Percentiles rank a stretch among this genome's conserved stretches.
phyloP scores from a whole-genome alignment of 2,329 filamentous ascomycete species.

The Diplodia seriata region DNA sequence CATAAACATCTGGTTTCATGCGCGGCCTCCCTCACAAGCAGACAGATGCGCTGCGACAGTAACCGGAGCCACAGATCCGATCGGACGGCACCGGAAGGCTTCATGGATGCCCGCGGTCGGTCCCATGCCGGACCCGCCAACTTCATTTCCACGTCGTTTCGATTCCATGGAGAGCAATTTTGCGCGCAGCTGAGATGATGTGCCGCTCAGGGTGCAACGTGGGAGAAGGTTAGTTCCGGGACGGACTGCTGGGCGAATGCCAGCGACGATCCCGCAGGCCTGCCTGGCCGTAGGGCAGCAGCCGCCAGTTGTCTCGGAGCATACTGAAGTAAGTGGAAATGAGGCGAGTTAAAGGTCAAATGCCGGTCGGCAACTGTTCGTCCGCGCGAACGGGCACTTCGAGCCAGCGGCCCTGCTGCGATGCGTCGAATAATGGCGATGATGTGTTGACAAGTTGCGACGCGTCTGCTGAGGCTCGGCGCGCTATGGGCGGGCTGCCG shows the following conservation, averaged over 20 bases:
- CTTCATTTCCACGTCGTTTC: conserved; percentile 20
- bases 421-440: no score
- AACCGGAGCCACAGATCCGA: conserved; percentile 21
- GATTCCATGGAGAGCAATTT: conserved; percentile 10
- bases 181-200: not conserved
- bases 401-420: conserved; percentile 11
- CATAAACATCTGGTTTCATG: conserved; percentile 7
- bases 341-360: conserved; percentile 4
- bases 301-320: not conserved
- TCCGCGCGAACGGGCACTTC: not conserved
- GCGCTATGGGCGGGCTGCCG: conserved; percentile 14
- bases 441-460: not conserved
- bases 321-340: conserved; percentile 11
- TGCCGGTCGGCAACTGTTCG: conserved; percentile 11
- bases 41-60: conserved; percentile 1
- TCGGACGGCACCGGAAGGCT: conserved; percentile 13
- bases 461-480: conserved; percentile 19
- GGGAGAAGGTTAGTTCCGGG: conserved; percentile 28
- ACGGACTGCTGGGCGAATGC: conserved; percentile 5
- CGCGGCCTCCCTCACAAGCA: conserved; percentile 14
- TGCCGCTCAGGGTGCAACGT: conserved; percentile 12
- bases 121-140: conserved; percentile 8
- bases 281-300: not conserved
- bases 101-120: conserved; percentile 7
- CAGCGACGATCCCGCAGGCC: conserved; percentile 18